Conservation (phyloP, 2,329 filamentous ascomycete species). For the Myotisia sp. region DNA sequence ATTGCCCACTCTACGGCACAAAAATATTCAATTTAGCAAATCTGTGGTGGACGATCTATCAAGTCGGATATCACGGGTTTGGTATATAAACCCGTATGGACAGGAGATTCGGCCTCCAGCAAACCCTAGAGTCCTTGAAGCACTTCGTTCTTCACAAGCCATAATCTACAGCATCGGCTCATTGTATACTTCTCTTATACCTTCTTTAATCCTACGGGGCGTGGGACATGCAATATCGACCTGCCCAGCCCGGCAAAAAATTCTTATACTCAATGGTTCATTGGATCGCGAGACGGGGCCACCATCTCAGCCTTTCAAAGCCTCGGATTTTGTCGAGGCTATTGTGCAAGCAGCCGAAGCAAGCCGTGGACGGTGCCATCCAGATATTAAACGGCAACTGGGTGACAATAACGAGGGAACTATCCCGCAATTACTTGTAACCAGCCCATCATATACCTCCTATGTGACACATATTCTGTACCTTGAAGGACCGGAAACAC, state of each 20-base stretch:
- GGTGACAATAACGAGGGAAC: not conserved
- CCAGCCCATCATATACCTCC: conserved; percentile 34
- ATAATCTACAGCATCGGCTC: conserved; percentile 90
- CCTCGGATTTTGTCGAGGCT: conserved; percentile 66
- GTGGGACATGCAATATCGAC: conserved; percentile 52
- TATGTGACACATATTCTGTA: conserved; percentile 81
- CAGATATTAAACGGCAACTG: too few relatives aligned
- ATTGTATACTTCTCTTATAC: conserved; percentile 78
- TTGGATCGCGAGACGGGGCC: conserved; percentile 80
- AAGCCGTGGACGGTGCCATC: conserved; percentile 38
- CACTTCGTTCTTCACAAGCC: conserved; percentile 49
- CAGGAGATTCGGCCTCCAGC: conserved; percentile 78
- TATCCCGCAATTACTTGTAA: conserved; percentile 19
- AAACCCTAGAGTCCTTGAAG: conserved; percentile 63
- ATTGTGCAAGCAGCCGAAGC: conserved; percentile 61
- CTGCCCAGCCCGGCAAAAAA: conserved; percentile 47
- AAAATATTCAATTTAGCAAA: conserved; percentile 74
- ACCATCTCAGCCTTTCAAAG: conserved; percentile 48
- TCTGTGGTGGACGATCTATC: conserved; percentile 63
- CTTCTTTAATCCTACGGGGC: conserved; percentile 62
- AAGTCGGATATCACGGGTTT: conserved; percentile 63
- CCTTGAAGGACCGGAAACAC: conserved; percentile 55
- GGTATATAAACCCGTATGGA: conserved; percentile 99
- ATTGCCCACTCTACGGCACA: conserved; percentile 62
- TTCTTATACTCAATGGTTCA: conserved; percentile 71